Percentiles rank a stretch among this genome's conserved stretches.
Conservation (phyloP, 2,329 filamentous ascomycete species). For the Neurospora sp. region DNA sequence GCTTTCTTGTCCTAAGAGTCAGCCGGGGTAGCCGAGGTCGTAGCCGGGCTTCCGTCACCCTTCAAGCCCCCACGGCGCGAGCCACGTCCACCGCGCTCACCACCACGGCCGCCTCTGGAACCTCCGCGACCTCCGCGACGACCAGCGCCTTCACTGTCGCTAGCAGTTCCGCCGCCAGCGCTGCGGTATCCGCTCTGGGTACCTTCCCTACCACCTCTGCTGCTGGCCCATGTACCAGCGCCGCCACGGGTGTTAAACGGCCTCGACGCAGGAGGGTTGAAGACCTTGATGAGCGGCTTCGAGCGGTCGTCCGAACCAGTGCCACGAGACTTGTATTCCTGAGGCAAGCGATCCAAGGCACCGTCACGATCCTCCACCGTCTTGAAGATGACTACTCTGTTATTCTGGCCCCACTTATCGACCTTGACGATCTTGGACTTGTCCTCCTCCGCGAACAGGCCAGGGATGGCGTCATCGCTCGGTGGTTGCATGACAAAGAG, state of each 20-base stretch:
- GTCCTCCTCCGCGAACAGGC: constrained; percentile 76
- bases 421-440: constrained; percentile 68
- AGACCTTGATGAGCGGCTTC: constrained; percentile 75
- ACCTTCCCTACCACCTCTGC: constrained; percentile 45
- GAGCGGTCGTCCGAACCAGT: constrained; percentile 55
- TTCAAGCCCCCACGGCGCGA: constrained; percentile 45
- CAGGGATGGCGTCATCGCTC: constrained; percentile 71
- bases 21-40: constrained; percentile 39
- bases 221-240: constrained; percentile 57
- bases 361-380: constrained; percentile 69
- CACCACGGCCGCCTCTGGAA: constrained; percentile 41
- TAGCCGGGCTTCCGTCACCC: constrained; percentile 48
- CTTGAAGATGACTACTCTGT: constrained; percentile 81
- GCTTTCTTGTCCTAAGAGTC: constrained; percentile 16
- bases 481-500: constrained; percentile 85
- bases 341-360: constrained; percentile 63
- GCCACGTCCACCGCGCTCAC: constrained; percentile 49
- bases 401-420: constrained; percentile 67
- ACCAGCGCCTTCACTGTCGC: constrained; percentile 50
- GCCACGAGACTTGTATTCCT: constrained; percentile 64
- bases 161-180: constrained; percentile 70
- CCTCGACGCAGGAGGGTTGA: constrained; percentile 56
- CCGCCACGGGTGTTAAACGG: constrained; percentile 50
- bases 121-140: constrained; percentile 47
- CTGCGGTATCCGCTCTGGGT: constrained; percentile 72